Conservation (phyloP, 352 stramenopile species). For the Phytophthora crassamura region DNA sequence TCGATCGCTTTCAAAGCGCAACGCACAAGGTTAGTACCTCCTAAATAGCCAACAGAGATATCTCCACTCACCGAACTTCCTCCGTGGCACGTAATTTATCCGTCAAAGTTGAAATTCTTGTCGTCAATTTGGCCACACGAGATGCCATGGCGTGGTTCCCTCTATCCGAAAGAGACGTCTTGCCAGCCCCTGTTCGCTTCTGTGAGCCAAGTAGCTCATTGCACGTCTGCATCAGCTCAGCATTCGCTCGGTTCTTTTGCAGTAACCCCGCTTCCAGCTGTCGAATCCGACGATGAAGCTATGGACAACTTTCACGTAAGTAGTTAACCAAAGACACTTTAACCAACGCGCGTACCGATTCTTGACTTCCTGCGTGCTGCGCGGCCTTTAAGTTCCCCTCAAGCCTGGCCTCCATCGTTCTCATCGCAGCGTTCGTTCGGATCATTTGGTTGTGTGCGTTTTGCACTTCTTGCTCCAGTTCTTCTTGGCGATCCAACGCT, state of each 20-base stretch:
- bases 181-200: constrained; percentile 13
- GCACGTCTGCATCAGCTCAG: constrained; percentile 45
- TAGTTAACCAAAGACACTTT: neutral
- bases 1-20: constrained; percentile 40
- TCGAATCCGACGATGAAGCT: constrained; percentile 51
- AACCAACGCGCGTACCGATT: constrained; percentile 7
- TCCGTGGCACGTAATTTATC: constrained; percentile 49
- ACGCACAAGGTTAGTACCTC: neutral
- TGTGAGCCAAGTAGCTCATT: constrained; percentile 31
- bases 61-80: constrained; percentile 41
- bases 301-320: neutral
- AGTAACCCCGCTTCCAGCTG: constrained; percentile 53
- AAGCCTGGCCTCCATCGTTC: constrained; percentile 53
- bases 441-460: constrained; percentile 59
- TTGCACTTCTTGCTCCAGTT: constrained; percentile 46
- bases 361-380: constrained; percentile 17
- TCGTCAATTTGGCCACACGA: constrained; percentile 21
- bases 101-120: constrained; percentile 33
- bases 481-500: constrained; percentile 29
- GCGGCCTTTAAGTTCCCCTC: constrained; percentile 40
- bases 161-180: neutral
- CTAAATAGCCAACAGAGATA: neutral
- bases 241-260: constrained; percentile 37
- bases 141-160: constrained; percentile 12
- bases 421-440: constrained; percentile 47